phyloP scores from a whole-genome alignment of 2,329 filamentous ascomycete species.

The Davidsoniella neocaledoniae region DNA sequence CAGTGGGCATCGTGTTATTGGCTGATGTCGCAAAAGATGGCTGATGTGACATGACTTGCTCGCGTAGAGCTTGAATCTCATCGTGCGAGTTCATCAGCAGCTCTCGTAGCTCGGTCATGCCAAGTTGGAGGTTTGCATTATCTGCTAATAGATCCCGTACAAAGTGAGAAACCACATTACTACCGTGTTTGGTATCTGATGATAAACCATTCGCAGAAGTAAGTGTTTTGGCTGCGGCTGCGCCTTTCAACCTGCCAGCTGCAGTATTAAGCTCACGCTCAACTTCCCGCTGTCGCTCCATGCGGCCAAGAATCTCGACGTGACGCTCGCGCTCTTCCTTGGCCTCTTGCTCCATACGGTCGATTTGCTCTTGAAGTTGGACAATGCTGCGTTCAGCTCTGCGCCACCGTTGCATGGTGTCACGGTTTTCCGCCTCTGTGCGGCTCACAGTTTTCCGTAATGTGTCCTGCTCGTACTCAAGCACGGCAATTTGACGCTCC shows the following conservation, averaged over 20 bases:
- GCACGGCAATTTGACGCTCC: conserved; percentile 59
- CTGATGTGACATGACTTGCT: conserved; percentile 67
- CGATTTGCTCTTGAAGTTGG: conserved; percentile 72
- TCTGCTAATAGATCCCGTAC: conserved; percentile 91
- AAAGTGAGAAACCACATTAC: conserved; percentile 73
- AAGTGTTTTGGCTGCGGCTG: conserved; percentile 53
- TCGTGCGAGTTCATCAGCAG: conserved; percentile 85
- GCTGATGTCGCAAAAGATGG: conserved; percentile 27
- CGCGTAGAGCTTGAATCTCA: conserved; percentile 73
- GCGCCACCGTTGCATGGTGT: conserved; percentile 69
- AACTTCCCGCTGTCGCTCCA: conserved; percentile 69
- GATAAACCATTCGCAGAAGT: conserved; percentile 17
- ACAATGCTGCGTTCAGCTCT: conserved; percentile 65
- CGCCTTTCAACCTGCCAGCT: conserved; percentile 64
- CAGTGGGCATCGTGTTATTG: background rate
- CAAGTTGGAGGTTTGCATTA: conserved; percentile 83
- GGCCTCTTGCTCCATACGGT: conserved; percentile 73
- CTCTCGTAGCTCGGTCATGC: conserved; percentile 78
- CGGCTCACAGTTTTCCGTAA: conserved; percentile 50
- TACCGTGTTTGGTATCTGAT: conserved; percentile 14
- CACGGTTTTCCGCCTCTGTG: conserved; percentile 58
- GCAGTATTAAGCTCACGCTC: conserved; percentile 69
- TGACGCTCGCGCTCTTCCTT: conserved; percentile 67
- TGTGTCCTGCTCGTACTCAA: conserved; percentile 67
- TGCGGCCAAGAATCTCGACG: conserved; percentile 59